Evolutionary conservation across 2,329 filamentous ascomycete species (phyloP).

Genomic region (Aspergillus transmontanensis): DNA sequence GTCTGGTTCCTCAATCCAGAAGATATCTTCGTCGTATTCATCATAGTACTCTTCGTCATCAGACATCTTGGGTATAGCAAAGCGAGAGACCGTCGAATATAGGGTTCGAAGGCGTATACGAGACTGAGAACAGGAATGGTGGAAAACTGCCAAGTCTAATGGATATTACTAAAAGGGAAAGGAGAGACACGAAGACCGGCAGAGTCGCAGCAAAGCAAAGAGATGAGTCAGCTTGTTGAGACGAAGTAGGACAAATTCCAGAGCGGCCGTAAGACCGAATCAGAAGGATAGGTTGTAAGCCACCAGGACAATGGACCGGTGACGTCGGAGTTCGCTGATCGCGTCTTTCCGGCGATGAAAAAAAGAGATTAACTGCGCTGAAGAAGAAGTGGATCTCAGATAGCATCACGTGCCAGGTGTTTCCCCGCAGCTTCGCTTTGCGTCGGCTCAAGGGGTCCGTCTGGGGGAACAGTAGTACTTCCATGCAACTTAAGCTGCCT

Average conservation of each 20-base stretch:
- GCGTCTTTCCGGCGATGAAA: constrained; percentile 6
- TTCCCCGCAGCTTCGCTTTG: constrained; percentile 43
- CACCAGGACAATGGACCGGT: not conserved
- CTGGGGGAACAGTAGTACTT: not conserved
- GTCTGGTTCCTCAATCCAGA: constrained; percentile 38
- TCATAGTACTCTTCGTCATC: constrained; percentile 43
- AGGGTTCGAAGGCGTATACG: not conserved
- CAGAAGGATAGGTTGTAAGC: not conserved
- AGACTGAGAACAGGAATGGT: not conserved
- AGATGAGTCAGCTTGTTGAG: not conserved
- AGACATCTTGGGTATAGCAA: constrained; percentile 31
- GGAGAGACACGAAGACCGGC: not conserved
- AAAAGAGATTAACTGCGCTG: constrained; percentile 2
- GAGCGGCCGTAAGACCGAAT: not conserved
- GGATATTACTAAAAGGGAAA: not conserved
- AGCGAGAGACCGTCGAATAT: not conserved
- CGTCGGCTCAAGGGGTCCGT: constrained; percentile 33
- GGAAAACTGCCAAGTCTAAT: not conserved
- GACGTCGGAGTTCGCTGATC: constrained; percentile 8
- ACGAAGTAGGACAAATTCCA: not conserved
- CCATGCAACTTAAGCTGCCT: constrained; percentile 12
- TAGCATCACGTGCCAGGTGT: constrained; percentile 26
- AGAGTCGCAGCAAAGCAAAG: not conserved
- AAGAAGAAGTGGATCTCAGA: constrained; percentile 2
- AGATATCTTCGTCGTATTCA: constrained; percentile 38